Evolutionary conservation across 2,329 filamentous ascomycete genomes (phyloP).

Genomic region (Pseudogymnoascus sp.): DNA sequence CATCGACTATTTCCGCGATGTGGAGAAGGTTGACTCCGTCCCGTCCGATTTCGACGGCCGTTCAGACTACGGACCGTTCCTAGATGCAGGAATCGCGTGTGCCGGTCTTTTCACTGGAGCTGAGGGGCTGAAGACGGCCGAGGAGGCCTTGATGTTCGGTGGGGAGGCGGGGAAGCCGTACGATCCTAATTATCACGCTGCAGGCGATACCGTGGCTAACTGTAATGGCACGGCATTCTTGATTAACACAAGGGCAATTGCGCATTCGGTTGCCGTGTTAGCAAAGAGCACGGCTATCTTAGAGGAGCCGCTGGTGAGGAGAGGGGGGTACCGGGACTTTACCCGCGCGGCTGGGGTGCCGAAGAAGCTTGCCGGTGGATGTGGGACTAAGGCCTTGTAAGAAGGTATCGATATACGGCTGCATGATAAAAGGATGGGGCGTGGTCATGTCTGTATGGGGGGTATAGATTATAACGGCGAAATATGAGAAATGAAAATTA

Average conservation of each 20-base stretch:
- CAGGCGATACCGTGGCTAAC: conserved; percentile 45
- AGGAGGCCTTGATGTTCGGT: conserved; percentile 43
- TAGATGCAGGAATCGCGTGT: conserved; percentile 45
- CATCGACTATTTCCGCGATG: conserved; percentile 39
- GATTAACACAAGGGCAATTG: conserved; percentile 47
- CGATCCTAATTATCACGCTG: conserved; percentile 49
- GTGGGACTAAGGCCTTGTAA: not conserved
- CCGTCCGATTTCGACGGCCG: conserved; percentile 48
- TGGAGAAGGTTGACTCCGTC: conserved; percentile 35
- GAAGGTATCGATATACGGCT: not conserved
- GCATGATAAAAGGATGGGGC: not conserved
- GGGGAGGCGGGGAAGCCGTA: conserved; percentile 45
- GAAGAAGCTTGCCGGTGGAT: not conserved
- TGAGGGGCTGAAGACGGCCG: conserved; percentile 48
- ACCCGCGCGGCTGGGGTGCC: not conserved
- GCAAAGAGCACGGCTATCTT: conserved; percentile 40
- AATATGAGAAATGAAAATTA: not conserved
- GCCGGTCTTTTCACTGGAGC: conserved; percentile 54
- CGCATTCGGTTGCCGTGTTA: conserved; percentile 43
- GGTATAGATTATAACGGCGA: not conserved
- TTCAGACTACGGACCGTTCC: conserved; percentile 52
- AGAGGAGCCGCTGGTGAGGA: conserved; percentile 7
- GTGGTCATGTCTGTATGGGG: not conserved
- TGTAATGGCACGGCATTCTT: conserved; percentile 46
- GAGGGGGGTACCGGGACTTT: not conserved